Evolutionary conservation across 495 filamentous ascomycete genomes (phyloP), one percentile per base, ranked within the genome.

Genomic region (Penicillium desertorum): DNA sequence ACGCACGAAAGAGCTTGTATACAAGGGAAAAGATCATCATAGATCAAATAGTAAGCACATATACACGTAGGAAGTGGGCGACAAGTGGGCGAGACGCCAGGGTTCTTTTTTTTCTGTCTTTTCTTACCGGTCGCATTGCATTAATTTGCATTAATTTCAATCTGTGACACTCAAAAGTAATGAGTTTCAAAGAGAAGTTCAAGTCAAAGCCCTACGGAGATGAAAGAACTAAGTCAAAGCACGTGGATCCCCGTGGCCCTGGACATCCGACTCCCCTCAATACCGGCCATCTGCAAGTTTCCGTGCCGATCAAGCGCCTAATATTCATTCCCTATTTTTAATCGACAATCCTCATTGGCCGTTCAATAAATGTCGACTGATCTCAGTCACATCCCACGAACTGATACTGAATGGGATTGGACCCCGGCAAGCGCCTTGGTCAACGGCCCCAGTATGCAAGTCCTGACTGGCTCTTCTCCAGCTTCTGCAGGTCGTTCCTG

Each of bases 301-400:
- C 51, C 50, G 36, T 44, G 27, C 25, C 39, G 51, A 45, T 53
- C 51, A 53, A 44, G 51, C 51, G 51, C 51, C 39, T n/a, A 44
- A 32, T 32, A 1, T 34, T 22, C 36, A 42, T 29, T 29, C 14
- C 0, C 50, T 53, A 53, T 53, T 43, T 53, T 32, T 43, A 53
- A 12, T 44, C n/a, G 2, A 12, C 2, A 1, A 6, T 29, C 1
- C 5, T 39, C 5, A 55, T 55, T 47, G 53, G 53, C 19, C 9
- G 12, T 14, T 44, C 16, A 44, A 53, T 14, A 7, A 27, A 55
- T 19, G 30, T 30, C 22, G 43, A n/a, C n/a, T n/a, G n/a, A 39
- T 42, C 50, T 39, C 25, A 23, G 47, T 37, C 30, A 25, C 30
- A 50, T 37, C 14, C 17, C 17, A 19, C 12, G 46, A 44, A 39